Conservation (phyloP, 768 basidiomycete species). For the Termitomyces sp. region DNA sequence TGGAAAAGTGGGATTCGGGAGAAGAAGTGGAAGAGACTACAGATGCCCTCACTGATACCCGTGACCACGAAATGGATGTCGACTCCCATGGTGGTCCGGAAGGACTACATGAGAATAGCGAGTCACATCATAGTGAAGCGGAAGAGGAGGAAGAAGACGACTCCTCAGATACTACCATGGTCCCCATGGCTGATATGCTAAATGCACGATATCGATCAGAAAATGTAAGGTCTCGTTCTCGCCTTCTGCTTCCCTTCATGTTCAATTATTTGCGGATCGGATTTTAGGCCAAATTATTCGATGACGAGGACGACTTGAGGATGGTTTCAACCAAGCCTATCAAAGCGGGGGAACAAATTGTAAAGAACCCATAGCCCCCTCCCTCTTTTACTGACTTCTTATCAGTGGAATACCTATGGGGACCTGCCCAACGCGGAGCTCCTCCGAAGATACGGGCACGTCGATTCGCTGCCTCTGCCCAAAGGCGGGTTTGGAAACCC, state of each 20-base stretch:
- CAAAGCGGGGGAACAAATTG: conserved; percentile 80
- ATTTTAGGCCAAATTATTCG: conserved; percentile 75
- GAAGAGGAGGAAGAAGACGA: conserved; percentile 35
- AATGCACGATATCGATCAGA: conserved; percentile 84
- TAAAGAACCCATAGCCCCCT: conserved; percentile 29
- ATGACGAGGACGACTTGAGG: conserved; percentile 62
- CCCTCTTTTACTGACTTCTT: conserved; percentile 3
- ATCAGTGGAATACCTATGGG: conserved; percentile 92
- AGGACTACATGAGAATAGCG: conserved; percentile 15
- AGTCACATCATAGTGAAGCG: conserved; percentile 24
- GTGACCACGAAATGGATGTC: conserved; percentile 36
- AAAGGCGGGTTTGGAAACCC: conserved; percentile 59
- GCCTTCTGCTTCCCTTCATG: neutral
- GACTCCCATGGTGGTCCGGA: conserved; percentile 21
- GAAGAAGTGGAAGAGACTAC: conserved; percentile 21
- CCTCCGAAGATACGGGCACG: conserved; percentile 90
- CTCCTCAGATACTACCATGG: conserved; percentile 75
- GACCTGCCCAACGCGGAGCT: conserved; percentile 91
- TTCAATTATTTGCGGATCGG: conserved; percentile 3
- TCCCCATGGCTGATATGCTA: conserved; percentile 93
- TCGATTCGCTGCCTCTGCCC: conserved; percentile 64
- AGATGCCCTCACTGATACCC: conserved; percentile 23
- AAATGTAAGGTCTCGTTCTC: conserved; percentile 51
- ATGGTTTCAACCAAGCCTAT: conserved; percentile 83
- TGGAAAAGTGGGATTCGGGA: conserved; percentile 53